Evolutionary conservation across 2,329 filamentous ascomycete genomes (phyloP), one percentile per base, ranked within the genome.

Genomic region (Beauveria pseudobassiana): DNA sequence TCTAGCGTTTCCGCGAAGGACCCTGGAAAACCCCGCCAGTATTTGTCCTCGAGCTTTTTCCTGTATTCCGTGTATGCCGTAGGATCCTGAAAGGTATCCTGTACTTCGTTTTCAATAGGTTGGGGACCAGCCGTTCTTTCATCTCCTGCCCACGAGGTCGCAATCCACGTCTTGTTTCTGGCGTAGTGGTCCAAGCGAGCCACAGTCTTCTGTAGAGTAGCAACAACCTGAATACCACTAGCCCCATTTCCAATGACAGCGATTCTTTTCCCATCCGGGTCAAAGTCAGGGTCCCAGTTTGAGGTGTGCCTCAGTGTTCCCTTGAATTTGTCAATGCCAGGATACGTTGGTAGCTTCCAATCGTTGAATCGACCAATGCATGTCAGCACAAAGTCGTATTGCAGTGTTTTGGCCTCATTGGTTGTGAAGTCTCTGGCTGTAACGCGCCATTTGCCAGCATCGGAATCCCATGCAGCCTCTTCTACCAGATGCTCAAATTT

Each of bases 81-180:
- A 0, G 87, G 84, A 64, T 90, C 75, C 54, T 85, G 66, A 69
- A 88, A 88, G 0, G 78, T 77, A 22, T 83, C 75, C 60, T 85
- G 78, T 43, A 87, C 81, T 24, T 86, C 82, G 1, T 80, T 66
- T 0, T 77, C 72, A 65, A 83, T 84, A 0, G 77, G 76, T 51
- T 87, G 85, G 0, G 86, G 78, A 40, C 80, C 81, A 0, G 83
- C 74, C 34, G 80, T 81, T 38, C 84, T 80, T 66, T 82, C 74
- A 63, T 82, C 74, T 40, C 82, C 78, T 0, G 82, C 82, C 72
- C 85, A 87, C 0, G 84, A 83, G 1, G 82, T 79, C 0, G 87
- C 84, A 30, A 90, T 84, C 87, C 87, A 90, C 0, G 87, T 89
- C 38, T 77, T 81, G 66, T 82, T 86, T 10, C 87, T 77, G 1